Percentiles rank a stretch among this genome's conserved stretches.
phyloP scores from a whole-genome alignment of 345 rosid species.

The Chamaenerion angustifolium region DNA sequence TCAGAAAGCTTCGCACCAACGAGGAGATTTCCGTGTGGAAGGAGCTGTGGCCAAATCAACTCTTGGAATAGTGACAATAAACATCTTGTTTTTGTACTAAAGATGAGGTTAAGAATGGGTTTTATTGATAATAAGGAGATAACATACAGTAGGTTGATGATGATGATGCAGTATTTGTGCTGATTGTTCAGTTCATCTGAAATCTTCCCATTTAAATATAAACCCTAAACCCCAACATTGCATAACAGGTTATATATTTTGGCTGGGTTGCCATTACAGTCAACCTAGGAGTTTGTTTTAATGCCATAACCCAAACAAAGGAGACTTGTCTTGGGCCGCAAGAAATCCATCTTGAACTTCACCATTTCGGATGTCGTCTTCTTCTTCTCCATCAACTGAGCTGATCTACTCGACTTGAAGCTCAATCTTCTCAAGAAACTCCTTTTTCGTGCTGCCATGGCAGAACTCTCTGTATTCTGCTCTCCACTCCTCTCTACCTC shows the following conservation, averaged over 20 bases:
- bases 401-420: conserved; percentile 9
- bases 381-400: conserved; percentile 10
- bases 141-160: no score
- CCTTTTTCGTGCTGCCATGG: neutral
- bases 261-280: no score
- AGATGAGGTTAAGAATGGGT: no score
- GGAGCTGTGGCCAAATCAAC: conserved; percentile 44
- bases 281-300: neutral
- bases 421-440: conserved; percentile 16
- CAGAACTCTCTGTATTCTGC: neutral
- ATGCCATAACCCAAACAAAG: conserved; percentile 32
- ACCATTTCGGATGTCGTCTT: conserved; percentile 8
- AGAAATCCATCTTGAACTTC: conserved; percentile 3
- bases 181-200: no score
- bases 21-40: conserved; percentile 58
- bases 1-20: conserved; percentile 37
- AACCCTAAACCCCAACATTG: no score
- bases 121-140: no score
- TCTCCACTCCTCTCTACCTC: conserved; percentile 5
- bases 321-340: conserved; percentile 18
- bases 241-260: no score
- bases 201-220: no score
- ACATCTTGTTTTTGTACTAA: no score
- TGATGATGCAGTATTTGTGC: no score
- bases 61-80: conserved; percentile 52